A percentile compares a stretch with the other conserved stretches of the same genome.
Conservation (phyloP, 2,329 filamentous ascomycete species). For the Botrytis aclada region DNA sequence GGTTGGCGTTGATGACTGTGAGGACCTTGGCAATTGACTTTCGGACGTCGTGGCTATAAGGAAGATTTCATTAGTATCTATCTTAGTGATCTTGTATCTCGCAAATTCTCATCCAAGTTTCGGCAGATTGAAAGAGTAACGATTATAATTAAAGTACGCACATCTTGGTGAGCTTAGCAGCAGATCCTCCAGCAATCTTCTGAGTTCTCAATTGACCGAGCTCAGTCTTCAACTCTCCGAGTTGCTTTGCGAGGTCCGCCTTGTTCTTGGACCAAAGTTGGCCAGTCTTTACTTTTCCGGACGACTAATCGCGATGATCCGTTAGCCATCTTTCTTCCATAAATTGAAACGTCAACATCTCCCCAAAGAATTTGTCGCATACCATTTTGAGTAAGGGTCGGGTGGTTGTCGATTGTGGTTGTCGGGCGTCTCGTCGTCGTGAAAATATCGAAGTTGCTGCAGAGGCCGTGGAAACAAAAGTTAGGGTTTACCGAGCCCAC, state of each 20-base stretch:
- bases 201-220: constrained; percentile 95
- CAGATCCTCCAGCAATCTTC: constrained; percentile 91
- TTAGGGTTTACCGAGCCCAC: constrained; percentile 20
- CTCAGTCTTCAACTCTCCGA: constrained; percentile 93
- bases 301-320: constrained; percentile 49
- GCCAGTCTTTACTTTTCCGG: constrained; percentile 83
- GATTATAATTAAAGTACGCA: constrained; percentile 49
- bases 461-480: constrained; percentile 11
- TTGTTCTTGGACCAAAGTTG: constrained; percentile 99
- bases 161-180: constrained; percentile 97
- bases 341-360: background rate
- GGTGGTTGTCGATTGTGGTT: constrained; percentile 22
- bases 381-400: constrained; percentile 21
- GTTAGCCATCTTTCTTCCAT: constrained; percentile 25
- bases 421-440: constrained; percentile 21
- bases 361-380: constrained; percentile 4
- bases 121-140: background rate
- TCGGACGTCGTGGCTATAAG: constrained; percentile 86
- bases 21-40: constrained; percentile 99
- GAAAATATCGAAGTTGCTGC: constrained; percentile 20
- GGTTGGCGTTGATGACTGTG: constrained; percentile 99
- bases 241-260: constrained; percentile 94
- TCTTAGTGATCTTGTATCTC: background rate
- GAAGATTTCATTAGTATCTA: background rate
- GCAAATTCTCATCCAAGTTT: background rate